phyloP scores from a whole-genome alignment of 225 moss, liverwort and hornwort species.

The Ulota crispa region DNA sequence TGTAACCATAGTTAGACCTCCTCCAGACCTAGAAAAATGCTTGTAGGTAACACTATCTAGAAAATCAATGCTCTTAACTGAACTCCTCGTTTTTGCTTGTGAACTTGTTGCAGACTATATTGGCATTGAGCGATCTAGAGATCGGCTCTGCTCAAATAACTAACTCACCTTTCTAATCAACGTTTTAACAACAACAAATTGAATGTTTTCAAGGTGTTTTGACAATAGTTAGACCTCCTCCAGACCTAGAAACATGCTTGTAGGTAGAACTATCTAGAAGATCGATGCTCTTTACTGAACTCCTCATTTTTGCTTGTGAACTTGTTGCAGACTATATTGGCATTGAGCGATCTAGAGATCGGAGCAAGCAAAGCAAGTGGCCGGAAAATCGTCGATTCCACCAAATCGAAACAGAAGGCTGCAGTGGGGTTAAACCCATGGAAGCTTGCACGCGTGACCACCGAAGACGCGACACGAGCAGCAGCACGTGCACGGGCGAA shows the following conservation, averaged over 20 bases:
- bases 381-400: slow-evolving; percentile 37
- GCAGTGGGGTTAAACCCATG: slow-evolving; percentile 76
- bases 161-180: neutral
- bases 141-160: slow-evolving; percentile 21
- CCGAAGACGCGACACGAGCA: slow-evolving; percentile 69
- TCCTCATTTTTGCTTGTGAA: too few relatives aligned
- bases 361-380: slow-evolving; percentile 55
- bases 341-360: slow-evolving; percentile 54
- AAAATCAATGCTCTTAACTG: too few relatives aligned
- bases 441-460: slow-evolving; percentile 69
- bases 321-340: slow-evolving; percentile 30
- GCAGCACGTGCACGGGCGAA: slow-evolving; percentile 69
- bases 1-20: neutral
- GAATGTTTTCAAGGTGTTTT: too few relatives aligned
- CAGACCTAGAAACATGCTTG: too few relatives aligned
- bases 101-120: slow-evolving; percentile 19
- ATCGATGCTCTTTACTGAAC: too few relatives aligned
- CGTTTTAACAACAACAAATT: neutral
- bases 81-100: too few relatives aligned
- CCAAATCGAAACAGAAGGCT: slow-evolving; percentile 40
- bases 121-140: slow-evolving; percentile 54
- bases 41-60: too few relatives aligned
- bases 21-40: too few relatives aligned
- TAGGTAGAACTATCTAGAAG: too few relatives aligned
- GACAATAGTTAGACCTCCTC: neutral